Percentiles rank a stretch among this genome's conserved stretches.
Conservation (phyloP, 371 early-diverging fungal genomes). For the Mortierella sp. region DNA sequence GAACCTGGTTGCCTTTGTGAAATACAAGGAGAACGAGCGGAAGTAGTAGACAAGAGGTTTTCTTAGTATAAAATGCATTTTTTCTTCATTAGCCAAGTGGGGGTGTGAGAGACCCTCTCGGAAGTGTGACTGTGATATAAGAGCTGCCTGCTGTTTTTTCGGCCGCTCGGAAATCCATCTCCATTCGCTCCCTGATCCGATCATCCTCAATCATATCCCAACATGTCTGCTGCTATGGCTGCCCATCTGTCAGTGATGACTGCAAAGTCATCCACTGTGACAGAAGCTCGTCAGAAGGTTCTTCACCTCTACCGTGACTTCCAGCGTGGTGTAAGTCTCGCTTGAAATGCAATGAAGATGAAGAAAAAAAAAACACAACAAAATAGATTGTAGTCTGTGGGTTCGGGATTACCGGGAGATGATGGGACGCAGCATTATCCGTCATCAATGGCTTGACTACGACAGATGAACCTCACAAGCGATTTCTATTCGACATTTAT, state of each 20-base stretch:
- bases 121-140: too few species aligned
- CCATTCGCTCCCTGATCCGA: neutral
- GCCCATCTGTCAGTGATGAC: slow-evolving; percentile 54
- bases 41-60: too few species aligned
- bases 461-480: too few species aligned
- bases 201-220: slow-evolving; percentile 7
- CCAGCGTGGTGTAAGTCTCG: slow-evolving; percentile 51
- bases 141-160: neutral
- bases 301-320: slow-evolving; percentile 55
- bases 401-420: too few species aligned
- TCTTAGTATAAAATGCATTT: too few species aligned
- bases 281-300: slow-evolving; percentile 41
- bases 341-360: neutral
- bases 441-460: too few species aligned
- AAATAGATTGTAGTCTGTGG: too few species aligned
- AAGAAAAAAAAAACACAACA: neutral
- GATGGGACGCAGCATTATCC: too few species aligned
- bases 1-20: slow-evolving; percentile 86
- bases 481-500: neutral
- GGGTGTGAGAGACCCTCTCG: too few species aligned
- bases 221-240: slow-evolving; percentile 54
- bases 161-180: neutral
- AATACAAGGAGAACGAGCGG: slow-evolving; percentile 81
- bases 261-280: slow-evolving; percentile 43
- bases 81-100: too few species aligned